Evolutionary conservation across 805 yeast genomes (phyloP).

Genomic region (Sugiyamaella valdiviana): DNA sequence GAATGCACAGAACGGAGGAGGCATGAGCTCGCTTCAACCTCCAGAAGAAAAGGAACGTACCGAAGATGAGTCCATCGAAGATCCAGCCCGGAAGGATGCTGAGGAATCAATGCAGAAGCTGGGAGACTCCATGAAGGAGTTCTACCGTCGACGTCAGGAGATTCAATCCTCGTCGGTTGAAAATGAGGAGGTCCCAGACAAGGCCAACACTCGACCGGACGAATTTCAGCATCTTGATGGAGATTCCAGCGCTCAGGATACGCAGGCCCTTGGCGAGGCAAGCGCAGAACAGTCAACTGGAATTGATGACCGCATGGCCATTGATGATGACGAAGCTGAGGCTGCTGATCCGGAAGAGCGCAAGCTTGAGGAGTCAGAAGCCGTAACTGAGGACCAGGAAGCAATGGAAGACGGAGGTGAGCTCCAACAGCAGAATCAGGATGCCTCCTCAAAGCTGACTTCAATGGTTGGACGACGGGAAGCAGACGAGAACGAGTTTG

Average conservation of each 20-base stretch:
- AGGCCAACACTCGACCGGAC: constrained; percentile 55
- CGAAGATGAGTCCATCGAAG: constrained; percentile 48
- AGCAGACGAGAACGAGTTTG: constrained; percentile 14
- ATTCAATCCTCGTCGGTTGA: constrained; percentile 59
- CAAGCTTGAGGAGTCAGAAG: constrained; percentile 20
- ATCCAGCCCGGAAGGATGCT: constrained; percentile 35
- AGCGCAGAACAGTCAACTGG: constrained; percentile 69
- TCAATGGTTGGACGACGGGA: constrained; percentile 25
- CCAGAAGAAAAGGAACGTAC: constrained; percentile 58
- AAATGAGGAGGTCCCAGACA: constrained; percentile 31
- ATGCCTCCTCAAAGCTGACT: constrained; percentile 2
- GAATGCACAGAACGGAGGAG: constrained; percentile 78
- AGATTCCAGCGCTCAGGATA: constrained; percentile 67
- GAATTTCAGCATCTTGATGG: constrained; percentile 49
- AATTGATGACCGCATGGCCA: constrained; percentile 41
- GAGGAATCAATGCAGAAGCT: constrained; percentile 69
- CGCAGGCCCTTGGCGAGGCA: constrained; percentile 92
- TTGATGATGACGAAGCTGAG: constrained; percentile 33
- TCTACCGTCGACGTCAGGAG: constrained; percentile 83
- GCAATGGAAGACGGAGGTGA: constrained; percentile 25
- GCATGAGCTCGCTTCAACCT: constrained; percentile 82
- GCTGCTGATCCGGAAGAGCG: constrained; percentile 25
- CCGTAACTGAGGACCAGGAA: constrained; percentile 31
- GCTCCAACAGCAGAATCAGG: constrained; percentile 24
- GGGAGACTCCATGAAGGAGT: constrained; percentile 88